Percentiles rank a stretch among this genome's conserved stretches.
phyloP scores from a whole-genome alignment of 2,329 filamentous ascomycete species.

The Fusarium torreyae region DNA sequence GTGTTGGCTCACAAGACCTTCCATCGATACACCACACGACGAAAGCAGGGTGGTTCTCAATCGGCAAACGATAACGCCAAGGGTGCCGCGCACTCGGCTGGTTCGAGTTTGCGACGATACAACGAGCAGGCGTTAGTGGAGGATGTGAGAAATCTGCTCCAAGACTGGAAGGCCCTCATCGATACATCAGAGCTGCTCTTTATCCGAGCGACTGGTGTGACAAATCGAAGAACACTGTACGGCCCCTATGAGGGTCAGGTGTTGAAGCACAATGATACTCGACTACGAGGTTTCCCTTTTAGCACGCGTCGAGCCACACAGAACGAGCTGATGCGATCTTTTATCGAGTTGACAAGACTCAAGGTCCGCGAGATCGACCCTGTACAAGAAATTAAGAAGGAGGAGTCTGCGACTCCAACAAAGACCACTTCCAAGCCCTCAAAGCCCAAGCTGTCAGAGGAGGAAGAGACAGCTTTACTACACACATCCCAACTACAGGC shows the following conservation, averaged over 20 bases:
- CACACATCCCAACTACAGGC: slow-evolving; percentile 93
- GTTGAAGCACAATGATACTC: slow-evolving; percentile 81
- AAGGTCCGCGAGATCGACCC: slow-evolving; percentile 87
- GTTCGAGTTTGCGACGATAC: slow-evolving; percentile 89
- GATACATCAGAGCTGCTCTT: slow-evolving; percentile 90
- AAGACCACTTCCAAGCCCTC: slow-evolving; percentile 65
- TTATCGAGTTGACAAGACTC: slow-evolving; percentile 91
- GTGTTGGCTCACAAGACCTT: slow-evolving; percentile 98
- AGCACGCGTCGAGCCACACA: slow-evolving; percentile 93
- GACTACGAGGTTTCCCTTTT: slow-evolving; percentile 92
- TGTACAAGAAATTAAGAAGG: slow-evolving; percentile 65
- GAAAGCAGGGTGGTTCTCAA: slow-evolving; percentile 96
- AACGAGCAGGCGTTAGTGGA: slow-evolving; percentile 92
- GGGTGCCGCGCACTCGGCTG: slow-evolving; percentile 92
- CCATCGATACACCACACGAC: slow-evolving; percentile 94
- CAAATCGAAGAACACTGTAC: slow-evolving; percentile 89
- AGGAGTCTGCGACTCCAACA: slow-evolving; percentile 54
- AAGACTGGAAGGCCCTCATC: slow-evolving; percentile 88
- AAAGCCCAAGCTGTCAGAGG: slow-evolving; percentile 79
- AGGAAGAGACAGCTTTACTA: slow-evolving; percentile 84
- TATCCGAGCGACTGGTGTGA: slow-evolving; percentile 87
- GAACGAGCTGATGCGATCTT: slow-evolving; percentile 93
- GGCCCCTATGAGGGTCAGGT: slow-evolving; percentile 93
- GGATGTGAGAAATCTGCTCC: slow-evolving; percentile 86
- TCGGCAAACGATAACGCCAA: slow-evolving; percentile 96